Base-by-base conservation (phyloP, 1,139 yeast species). In the Saccharomyces hybrid region DNA sequence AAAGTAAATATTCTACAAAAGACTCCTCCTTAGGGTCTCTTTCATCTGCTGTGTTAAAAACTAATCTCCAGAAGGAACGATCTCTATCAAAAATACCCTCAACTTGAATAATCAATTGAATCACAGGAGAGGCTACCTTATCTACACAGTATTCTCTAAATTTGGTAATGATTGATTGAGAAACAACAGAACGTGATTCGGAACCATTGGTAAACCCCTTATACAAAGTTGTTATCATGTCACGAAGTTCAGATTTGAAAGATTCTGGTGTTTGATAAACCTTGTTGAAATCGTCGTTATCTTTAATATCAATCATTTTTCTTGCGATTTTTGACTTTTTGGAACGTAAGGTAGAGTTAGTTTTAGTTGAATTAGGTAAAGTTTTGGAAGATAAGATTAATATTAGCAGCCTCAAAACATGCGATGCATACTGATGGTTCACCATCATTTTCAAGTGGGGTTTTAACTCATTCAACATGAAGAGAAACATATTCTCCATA, bases 241-340 rank as follows among this genome's bases (percentile, higher is more conserved):
- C 77, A 54, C 75, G 76, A 57, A 87, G 71, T 62, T 83, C 82
- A n/a, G 74, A 75, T 59, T 82, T 84, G 70, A 91, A 89, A 0
- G 88, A 77, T 1, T 77, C 70, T 3, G 98, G 97, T 1, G 84
- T 83, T 70, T 84, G 88, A 67, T 82, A 88, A 1, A 83, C 73
- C 58, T 81, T 78, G 64, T 80, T 76, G 65, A 83, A 86, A 61
- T 84, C 88, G 11, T 80, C 83, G 57, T 78, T 84, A 64, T 88
- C 96, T 65, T 84, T 84, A 52, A 91, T 84, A 63, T 88, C 95
- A 63, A 89, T 88, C 93, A 88, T 87, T 70, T 90, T 90, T 69
- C 98, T 81, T 1, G 97, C 97, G 67, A 88, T 86, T 66, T 88
- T 87, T 34, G 96, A 86, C 68, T 82, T 88, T 65, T 89, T 89